Evolutionary conservation across 2,329 filamentous ascomycete species (phyloP).

Genomic region (Colletotrichum navitas): DNA sequence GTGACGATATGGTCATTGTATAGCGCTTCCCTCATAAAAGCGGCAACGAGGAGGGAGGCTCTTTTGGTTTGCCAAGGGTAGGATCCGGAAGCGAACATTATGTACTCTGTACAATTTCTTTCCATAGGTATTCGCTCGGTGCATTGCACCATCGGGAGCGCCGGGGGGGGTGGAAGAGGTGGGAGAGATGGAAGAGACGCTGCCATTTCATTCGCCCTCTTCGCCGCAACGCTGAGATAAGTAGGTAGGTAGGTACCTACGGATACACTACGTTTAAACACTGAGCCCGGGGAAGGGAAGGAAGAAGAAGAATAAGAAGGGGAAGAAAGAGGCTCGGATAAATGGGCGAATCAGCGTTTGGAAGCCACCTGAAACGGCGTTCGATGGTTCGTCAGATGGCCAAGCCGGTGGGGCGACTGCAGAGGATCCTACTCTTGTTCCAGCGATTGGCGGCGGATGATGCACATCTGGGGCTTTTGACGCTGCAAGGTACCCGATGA

Average conservation of each 20-base stretch:
- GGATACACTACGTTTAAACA: background rate
- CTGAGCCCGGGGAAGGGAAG: background rate
- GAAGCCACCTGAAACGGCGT: constrained; percentile 32
- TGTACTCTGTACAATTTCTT: constrained; percentile 27
- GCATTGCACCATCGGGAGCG: background rate
- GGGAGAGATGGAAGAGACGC: background rate
- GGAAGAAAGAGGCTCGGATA: background rate
- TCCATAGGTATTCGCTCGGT: background rate
- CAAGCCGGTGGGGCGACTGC: constrained; percentile 6
- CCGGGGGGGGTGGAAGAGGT: background rate
- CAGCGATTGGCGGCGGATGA: constrained; percentile 38
- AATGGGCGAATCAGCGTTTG: constrained; percentile 32
- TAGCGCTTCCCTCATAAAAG: constrained; percentile 4
- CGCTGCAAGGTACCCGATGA: constrained; percentile 40
- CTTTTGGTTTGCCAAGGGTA: background rate
- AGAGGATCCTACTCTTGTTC: constrained; percentile 2
- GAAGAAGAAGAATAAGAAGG: background rate
- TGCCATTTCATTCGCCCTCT: constrained; percentile 18
- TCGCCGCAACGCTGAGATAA: background rate
- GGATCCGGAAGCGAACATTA: constrained; percentile 15
- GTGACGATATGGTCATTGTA: constrained; percentile 21
- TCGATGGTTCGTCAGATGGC: constrained; percentile 37
- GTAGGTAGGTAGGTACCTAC: background rate
- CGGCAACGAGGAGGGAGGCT: background rate
- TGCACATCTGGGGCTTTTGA: constrained; percentile 29